Conservation (phyloP, 768 basidiomycete species). For the Tremella yokohamensis region DNA sequence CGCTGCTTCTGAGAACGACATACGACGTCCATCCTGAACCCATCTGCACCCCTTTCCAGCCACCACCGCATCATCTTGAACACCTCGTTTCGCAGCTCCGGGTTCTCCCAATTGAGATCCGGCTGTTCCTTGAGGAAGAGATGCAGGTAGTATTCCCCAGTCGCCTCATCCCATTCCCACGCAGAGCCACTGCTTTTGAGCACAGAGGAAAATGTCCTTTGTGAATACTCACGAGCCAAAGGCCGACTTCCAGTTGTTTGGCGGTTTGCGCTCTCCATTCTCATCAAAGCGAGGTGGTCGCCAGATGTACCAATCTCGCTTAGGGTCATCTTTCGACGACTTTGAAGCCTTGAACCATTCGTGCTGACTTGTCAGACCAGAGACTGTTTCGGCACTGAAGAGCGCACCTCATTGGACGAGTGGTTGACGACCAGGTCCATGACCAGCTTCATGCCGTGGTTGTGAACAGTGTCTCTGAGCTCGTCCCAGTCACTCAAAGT, state of each 20-base stretch:
- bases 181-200: constrained; percentile 52
- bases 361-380: constrained; percentile 57
- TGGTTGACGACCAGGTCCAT: constrained; percentile 78
- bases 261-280: constrained; percentile 60
- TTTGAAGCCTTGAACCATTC: constrained; percentile 66
- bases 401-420: constrained; percentile 46
- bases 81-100: constrained; percentile 53
- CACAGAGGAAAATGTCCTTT: too few relatives aligned
- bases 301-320: constrained; percentile 77
- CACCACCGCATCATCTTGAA: constrained; percentile 69
- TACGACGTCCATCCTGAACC: constrained; percentile 61
- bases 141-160: constrained; percentile 71
- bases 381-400: not conserved
- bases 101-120: constrained; percentile 66
- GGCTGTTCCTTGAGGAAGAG: constrained; percentile 54
- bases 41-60: constrained; percentile 71
- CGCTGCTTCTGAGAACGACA: not conserved
- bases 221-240: constrained; percentile 55
- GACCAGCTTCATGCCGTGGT: constrained; percentile 68
- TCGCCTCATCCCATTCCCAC: constrained; percentile 66
- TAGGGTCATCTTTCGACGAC: constrained; percentile 57
- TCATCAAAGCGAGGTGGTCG: constrained; percentile 59
- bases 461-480: constrained; percentile 54
- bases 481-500: constrained; percentile 56
- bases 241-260: constrained; percentile 69